phyloP scores from a whole-genome alignment of 257 asterid genomes.

The Ilex aquifolium region DNA sequence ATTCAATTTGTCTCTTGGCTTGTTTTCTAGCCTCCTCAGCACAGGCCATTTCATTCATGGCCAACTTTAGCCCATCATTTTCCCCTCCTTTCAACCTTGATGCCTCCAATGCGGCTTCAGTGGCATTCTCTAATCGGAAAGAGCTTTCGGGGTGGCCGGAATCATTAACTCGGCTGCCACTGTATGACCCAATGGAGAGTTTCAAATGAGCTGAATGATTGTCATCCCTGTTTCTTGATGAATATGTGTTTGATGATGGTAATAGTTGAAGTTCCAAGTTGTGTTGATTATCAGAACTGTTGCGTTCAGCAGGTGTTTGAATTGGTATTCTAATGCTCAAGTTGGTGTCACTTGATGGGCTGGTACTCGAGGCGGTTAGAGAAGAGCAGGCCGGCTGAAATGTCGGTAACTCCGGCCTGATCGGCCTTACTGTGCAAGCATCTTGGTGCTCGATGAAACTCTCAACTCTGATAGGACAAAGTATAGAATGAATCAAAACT shows the following conservation, averaged over 20 bases:
- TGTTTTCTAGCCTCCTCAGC: not conserved
- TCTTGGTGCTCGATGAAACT: conserved; percentile 1
- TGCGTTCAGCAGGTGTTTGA: not conserved
- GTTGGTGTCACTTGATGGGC: not conserved
- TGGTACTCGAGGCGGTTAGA: not conserved
- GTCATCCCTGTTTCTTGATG: not conserved
- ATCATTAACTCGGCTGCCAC: not conserved
- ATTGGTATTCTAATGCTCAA: not conserved
- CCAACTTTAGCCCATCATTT: not conserved
- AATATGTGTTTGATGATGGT: not conserved
- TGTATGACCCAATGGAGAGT: not conserved
- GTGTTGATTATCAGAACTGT: not conserved
- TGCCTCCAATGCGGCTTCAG: too few species aligned
- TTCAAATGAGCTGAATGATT: not conserved
- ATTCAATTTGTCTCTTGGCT: not conserved
- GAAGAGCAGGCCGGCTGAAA: not conserved
- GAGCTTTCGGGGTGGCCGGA: not conserved
- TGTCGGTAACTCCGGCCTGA: not conserved
- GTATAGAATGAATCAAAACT: not conserved
- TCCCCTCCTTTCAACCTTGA: not conserved
- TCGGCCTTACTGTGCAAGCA: not conserved
- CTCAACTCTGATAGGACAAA: not conserved
- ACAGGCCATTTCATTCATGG: not conserved
- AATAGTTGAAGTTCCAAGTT: not conserved
- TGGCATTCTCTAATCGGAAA: too few species aligned